These are phyloP conservation scores for Phytopythium sindhum DNA, from an alignment of 352 stramenopile genomes.

Conservation along the genomic window DNA sequence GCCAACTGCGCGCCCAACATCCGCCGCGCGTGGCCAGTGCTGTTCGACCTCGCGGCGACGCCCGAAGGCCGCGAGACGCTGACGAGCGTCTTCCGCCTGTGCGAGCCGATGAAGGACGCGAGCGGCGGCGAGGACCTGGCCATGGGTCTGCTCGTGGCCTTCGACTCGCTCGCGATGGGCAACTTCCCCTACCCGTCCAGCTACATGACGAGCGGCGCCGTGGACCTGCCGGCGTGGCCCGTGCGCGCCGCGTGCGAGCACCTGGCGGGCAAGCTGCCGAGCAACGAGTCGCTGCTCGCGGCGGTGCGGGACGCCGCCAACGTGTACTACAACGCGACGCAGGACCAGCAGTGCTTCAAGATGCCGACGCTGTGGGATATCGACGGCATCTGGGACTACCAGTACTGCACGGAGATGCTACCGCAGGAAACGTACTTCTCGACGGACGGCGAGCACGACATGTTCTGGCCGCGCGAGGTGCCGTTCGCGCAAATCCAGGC, in stretches of 20 bases:
- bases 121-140: constrained; percentile 56
- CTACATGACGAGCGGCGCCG: constrained; percentile 85
- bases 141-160: constrained; percentile 79
- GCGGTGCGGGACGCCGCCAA: constrained; percentile 62
- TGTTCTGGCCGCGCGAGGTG: constrained; percentile 87
- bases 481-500: constrained; percentile 50
- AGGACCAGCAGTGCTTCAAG: constrained; percentile 69
- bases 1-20: constrained; percentile 84
- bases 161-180: constrained; percentile 94
- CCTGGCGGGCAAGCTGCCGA: constrained; percentile 42
- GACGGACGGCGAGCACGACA: constrained; percentile 87
- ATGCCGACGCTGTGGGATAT: constrained; percentile 66
- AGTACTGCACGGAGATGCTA: constrained; percentile 92
- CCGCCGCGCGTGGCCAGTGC: constrained; percentile 66
- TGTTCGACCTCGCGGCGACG: constrained; percentile 72
- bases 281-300: constrained; percentile 38
- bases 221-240: constrained; percentile 88
- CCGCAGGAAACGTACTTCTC: constrained; percentile 87
- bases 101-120: constrained; percentile 45
- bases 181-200: constrained; percentile 94
- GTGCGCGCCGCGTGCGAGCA: constrained; percentile 88
- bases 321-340: constrained; percentile 90
- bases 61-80: constrained; percentile 47
- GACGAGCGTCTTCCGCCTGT: constrained; percentile 62
- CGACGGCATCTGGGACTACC: constrained; percentile 89